Base-by-base conservation (phyloP, 495 filamentous ascomycete genomes). In the Aspergillus sclerotiicarbonarius region DNA sequence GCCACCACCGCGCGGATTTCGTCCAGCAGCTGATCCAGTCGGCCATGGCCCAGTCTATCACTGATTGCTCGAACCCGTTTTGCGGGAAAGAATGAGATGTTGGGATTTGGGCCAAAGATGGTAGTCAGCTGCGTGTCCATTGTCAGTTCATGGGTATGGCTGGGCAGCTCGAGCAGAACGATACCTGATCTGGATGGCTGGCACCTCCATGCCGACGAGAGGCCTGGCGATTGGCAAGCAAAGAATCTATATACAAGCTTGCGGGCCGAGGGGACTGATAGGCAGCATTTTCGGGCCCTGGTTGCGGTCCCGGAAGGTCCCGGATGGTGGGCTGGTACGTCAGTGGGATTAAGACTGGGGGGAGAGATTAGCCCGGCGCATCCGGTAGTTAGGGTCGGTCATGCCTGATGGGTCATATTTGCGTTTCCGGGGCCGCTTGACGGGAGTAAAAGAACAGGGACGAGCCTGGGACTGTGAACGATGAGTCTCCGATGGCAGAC, bases 21-120 rank as follows among this genome's bases (percentile, higher is more conserved):
- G 19, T 57, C 59, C 0, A 66, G 53, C 6, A 66, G 54, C 31
- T 60, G 60, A 13, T 54, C 57, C n/a, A 66, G 53, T 32, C 57
- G 43, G 16, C 51, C 44, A 49, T 66, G 56, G 0, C 61, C 61
- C 12, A 59, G 57, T 16, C 56, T 55, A 8, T 53, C 20, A 21
- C 33, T 60, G n/a, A 63, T 56, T 3, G 52, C 35, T 0, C 44
- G 45, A 18, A 63, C 56, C 33, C 61, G 55, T n/a, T 52, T 56
- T 1, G 45, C 54, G 2, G 61, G 54, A 39, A 63, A 63, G 39
- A 63, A 57, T n/a, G 53, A 63, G 15, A 63, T 59, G 19, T 59
- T 60, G 8, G 51, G 51, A 21, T 54, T 62, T 8, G 59, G 61
- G 32, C 64, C 61, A 32, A 77, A 60, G 50, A 53, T 43, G 4